These are phyloP conservation scores for Calocera cornea DNA, from an alignment of 768 basidiomycete species.

Conservation along the genomic window DNA sequence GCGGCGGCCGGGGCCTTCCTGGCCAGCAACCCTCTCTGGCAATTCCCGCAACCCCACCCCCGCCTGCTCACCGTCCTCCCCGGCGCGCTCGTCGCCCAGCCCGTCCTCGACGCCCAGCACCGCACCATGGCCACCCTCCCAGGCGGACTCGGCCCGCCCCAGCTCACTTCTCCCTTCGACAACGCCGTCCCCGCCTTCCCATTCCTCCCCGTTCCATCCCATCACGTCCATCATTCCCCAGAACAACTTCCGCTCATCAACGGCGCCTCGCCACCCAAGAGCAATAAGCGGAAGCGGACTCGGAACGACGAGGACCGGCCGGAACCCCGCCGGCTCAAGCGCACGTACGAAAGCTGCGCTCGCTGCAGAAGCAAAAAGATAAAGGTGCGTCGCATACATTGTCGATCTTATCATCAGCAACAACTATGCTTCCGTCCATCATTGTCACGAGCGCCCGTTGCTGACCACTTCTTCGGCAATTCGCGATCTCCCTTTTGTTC, in stretches of 20 bases:
- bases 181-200: background rate
- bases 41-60: background rate
- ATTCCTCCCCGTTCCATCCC: background rate
- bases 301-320: background rate
- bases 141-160: background rate
- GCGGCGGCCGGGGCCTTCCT: background rate
- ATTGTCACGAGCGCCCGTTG: background rate
- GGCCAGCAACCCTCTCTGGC: background rate
- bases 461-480: slow-evolving; percentile 1
- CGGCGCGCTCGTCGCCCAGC: background rate
- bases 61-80: background rate
- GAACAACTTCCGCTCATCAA: background rate
- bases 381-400: slow-evolving; percentile 42
- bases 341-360: slow-evolving; percentile 85
- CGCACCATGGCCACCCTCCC: background rate
- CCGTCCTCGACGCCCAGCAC: background rate
- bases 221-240: background rate
- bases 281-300: background rate
- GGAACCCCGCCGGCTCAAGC: slow-evolving; percentile 67
- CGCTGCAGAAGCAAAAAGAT: slow-evolving; percentile 94
- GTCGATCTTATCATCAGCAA: slow-evolving; percentile 42
- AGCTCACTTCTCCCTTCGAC: background rate
- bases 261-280: background rate
- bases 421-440: slow-evolving; percentile 59
- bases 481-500: slow-evolving; percentile 13